These are phyloP conservation scores for Paraphaeosphaeria sporulosa DNA, from an alignment of 2,329 filamentous ascomycete species.

Conservation along the genomic window DNA sequence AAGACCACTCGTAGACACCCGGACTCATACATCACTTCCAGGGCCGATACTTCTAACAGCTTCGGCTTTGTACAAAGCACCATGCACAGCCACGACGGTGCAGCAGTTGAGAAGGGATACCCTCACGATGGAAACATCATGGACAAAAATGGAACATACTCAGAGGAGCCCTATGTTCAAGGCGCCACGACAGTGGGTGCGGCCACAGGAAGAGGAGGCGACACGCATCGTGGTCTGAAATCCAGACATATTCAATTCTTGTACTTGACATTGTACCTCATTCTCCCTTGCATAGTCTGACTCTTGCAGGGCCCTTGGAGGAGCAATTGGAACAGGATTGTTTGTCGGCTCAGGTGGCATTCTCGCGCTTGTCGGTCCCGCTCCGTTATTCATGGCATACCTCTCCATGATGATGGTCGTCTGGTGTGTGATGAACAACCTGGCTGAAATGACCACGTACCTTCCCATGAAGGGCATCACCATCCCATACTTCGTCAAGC, in stretches of 20 bases:
- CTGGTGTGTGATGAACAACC: slow-evolving; percentile 51
- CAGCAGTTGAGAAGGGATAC: slow-evolving; percentile 37
- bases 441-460: slow-evolving; percentile 52
- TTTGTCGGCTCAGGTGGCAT: slow-evolving; percentile 48
- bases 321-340: slow-evolving; percentile 58
- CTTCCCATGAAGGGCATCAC: slow-evolving; percentile 50
- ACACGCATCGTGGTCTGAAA: slow-evolving; percentile 47
- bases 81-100: slow-evolving; percentile 18
- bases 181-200: slow-evolving; percentile 39
- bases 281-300: slow-evolving; percentile 27
- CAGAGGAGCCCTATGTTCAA: slow-evolving; percentile 32
- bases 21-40: background rate
- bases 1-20: background rate
- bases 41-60: background rate
- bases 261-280: slow-evolving; percentile 22
- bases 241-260: slow-evolving; percentile 49
- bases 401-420: slow-evolving; percentile 49
- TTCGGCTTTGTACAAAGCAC: background rate
- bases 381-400: slow-evolving; percentile 48
- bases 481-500: slow-evolving; percentile 48
- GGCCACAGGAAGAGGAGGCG: slow-evolving; percentile 38
- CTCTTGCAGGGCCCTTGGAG: slow-evolving; percentile 65
- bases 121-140: slow-evolving; percentile 17
- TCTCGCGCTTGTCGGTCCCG: slow-evolving; percentile 42
- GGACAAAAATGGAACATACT: slow-evolving; percentile 26